phyloP scores from a whole-genome alignment of 352 stramenopile species.

The Phytopythium sindhum region DNA sequence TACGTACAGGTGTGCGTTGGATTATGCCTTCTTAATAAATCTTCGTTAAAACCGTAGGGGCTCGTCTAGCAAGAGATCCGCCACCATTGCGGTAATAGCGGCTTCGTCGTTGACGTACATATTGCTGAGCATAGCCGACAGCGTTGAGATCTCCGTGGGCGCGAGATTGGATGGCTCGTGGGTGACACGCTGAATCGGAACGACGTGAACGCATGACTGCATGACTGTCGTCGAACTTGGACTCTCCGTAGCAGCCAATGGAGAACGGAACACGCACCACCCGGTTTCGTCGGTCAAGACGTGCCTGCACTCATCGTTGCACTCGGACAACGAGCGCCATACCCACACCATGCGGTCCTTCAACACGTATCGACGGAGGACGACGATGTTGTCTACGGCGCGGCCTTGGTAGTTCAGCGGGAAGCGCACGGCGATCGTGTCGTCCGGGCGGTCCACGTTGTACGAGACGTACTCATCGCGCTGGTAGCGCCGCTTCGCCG shows the following conservation, averaged over 20 bases:
- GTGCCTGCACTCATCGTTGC: constrained; percentile 26
- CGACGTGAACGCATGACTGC: background rate
- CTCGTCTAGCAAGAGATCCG: background rate
- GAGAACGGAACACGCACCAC: constrained; percentile 35
- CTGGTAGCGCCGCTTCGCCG: background rate
- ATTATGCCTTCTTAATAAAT: background rate
- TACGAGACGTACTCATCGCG: background rate
- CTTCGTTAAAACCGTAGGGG: background rate
- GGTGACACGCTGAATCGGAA: background rate
- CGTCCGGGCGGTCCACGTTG: background rate
- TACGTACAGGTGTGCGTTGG: background rate
- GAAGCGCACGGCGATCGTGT: constrained; percentile 1
- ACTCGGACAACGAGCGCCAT: constrained; percentile 36
- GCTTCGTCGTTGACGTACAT: background rate
- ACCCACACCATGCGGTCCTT: constrained; percentile 38
- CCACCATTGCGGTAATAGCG: background rate
- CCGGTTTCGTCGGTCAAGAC: constrained; percentile 48
- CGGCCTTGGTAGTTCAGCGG: background rate
- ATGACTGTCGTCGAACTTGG: background rate
- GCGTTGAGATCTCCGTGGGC: background rate
- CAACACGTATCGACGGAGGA: constrained; percentile 25
- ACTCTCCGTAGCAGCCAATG: background rate
- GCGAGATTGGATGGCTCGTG: background rate
- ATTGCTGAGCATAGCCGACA: background rate
- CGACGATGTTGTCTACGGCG: background rate